Percentiles rank a stretch among this genome's conserved stretches.
phyloP scores from a whole-genome alignment of 305 asterid species.

The Andrographis paniculata region DNA sequence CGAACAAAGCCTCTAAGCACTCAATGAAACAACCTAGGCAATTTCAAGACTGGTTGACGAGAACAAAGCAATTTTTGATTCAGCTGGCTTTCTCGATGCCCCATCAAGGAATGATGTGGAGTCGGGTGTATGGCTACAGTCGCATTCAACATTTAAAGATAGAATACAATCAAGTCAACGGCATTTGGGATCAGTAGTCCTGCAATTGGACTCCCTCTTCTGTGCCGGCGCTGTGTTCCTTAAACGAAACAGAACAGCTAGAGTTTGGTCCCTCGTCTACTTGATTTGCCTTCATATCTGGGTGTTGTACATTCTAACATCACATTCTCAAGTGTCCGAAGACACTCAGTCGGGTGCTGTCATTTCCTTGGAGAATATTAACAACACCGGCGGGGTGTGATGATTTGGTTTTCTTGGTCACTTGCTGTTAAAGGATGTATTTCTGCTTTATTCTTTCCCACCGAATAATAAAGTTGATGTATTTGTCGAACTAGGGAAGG shows the following conservation, averaged over 20 bases:
- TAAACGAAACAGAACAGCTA: constrained; percentile 64
- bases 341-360: constrained; percentile 60
- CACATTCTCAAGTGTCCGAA: constrained; percentile 54
- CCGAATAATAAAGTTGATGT: too few species aligned
- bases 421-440: not conserved
- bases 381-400: constrained; percentile 61
- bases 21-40: constrained; percentile 35
- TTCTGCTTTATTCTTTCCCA: not conserved
- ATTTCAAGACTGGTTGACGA: constrained; percentile 66
- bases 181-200: constrained; percentile 69
- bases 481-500: too few species aligned
- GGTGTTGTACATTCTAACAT: constrained; percentile 64
- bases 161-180: constrained; percentile 62
- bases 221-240: constrained; percentile 62
- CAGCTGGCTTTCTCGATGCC: constrained; percentile 32
- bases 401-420: not conserved
- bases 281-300: constrained; percentile 80
- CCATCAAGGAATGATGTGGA: constrained; percentile 50
- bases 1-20: constrained; percentile 6
- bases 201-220: constrained; percentile 69
- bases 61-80: constrained; percentile 29
- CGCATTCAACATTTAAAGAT: constrained; percentile 41
- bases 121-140: constrained; percentile 38
- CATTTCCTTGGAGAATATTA: constrained; percentile 74
- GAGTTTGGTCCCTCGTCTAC: constrained; percentile 55